A percentile compares a stretch with the other conserved stretches of the same genome.
Evolutionary conservation across 441 rosid species (phyloP).

Genomic region (Hypseocharis bilobata): DNA sequence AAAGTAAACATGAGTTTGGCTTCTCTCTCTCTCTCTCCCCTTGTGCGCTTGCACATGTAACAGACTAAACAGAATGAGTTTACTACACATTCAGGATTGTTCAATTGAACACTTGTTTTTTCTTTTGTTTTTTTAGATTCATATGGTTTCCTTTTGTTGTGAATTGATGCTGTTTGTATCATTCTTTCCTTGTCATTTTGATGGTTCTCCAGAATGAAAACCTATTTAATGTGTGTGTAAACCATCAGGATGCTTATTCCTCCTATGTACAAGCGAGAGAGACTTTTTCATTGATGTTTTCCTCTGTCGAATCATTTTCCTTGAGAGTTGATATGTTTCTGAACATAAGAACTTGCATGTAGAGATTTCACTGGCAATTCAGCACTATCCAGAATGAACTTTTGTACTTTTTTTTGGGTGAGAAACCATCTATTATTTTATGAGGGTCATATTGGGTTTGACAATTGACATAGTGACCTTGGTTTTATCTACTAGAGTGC

Average conservation of each 20-base stretch:
- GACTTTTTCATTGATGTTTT: neutral
- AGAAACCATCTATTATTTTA: neutral
- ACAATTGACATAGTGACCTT: conserved; percentile 5
- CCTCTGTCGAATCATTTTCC: neutral
- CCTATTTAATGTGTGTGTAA: neutral
- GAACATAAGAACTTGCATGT: neutral
- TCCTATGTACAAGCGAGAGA: neutral
- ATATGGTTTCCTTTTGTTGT: too few relatives aligned
- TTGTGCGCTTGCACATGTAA: too few relatives aligned
- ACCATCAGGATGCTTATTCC: neutral
- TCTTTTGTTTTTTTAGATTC: too few relatives aligned
- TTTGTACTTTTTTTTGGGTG: neutral
- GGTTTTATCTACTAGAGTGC: conserved; percentile 57
- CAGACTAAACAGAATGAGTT: too few relatives aligned
- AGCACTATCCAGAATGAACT: neutral
- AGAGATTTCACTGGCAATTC: neutral
- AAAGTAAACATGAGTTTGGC: too few relatives aligned
- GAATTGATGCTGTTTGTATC: neutral
- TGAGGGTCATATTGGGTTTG: neutral
- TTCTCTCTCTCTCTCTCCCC: too few relatives aligned
- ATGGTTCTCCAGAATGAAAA: neutral
- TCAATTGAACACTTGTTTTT: too few relatives aligned
- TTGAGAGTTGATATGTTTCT: neutral
- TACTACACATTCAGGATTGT: too few relatives aligned
- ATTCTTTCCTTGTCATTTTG: neutral